phyloP scores from a whole-genome alignment of 768 basidiomycete species.

The Peribolospora kevripleyi region DNA sequence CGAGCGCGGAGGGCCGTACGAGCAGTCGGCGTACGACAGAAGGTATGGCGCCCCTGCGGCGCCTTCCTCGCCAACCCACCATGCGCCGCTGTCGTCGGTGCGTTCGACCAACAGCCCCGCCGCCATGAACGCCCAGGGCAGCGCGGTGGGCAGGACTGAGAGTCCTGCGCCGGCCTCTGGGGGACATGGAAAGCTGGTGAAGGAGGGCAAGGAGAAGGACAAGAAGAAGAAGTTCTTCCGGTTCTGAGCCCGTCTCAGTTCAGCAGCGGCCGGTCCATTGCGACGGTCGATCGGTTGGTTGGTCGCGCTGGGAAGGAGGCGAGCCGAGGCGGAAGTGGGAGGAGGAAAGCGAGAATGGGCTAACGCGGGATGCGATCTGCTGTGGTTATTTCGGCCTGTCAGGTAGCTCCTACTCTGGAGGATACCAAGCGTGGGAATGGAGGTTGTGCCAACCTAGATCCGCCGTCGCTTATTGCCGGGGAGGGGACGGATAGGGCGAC shows the following conservation, averaged over 20 bases:
- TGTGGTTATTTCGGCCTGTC: too few species aligned
- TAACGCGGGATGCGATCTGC: too few species aligned
- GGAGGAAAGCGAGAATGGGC: too few species aligned
- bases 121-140: neutral
- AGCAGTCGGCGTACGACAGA: neutral
- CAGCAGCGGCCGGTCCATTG: too few species aligned
- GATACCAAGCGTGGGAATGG: too few species aligned
- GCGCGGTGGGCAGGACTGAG: neutral
- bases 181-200: neutral
- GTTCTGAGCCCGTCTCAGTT: neutral
- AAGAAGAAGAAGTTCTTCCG: conserved; percentile 5
- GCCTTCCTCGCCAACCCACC: neutral
- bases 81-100: neutral
- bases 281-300: too few species aligned
- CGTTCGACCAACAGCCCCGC: neutral
- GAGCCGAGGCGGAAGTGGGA: too few species aligned
- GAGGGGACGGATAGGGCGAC: too few species aligned
- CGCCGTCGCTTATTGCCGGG: too few species aligned
- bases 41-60: neutral
- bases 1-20: neutral
- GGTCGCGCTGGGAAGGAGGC: too few species aligned
- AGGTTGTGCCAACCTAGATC: too few species aligned
- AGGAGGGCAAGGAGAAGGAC: conserved; percentile 1
- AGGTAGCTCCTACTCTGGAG: too few species aligned
- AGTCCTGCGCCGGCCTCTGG: neutral